Evolutionary conservation across 805 yeast genomes (phyloP).

Genomic region (Soucietia sequanensis): DNA sequence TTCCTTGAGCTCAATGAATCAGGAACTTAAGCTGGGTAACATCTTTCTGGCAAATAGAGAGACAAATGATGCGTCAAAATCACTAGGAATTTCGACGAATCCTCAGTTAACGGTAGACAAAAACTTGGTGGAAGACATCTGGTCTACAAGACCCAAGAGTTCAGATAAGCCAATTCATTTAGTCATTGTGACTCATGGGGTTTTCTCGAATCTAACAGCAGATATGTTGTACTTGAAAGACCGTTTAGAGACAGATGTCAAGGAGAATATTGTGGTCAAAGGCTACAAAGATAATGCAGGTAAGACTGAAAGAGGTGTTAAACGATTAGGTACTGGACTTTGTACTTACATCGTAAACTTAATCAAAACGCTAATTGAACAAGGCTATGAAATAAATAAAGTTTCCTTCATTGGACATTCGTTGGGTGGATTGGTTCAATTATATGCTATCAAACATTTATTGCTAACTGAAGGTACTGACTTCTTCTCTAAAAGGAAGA

Average conservation of each 20-base stretch:
- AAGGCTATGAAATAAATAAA: conserved; percentile 18
- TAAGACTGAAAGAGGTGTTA: conserved; percentile 40
- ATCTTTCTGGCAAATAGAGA: too few relatives aligned
- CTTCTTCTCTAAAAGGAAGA: conserved; percentile 24
- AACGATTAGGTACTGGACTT: conserved; percentile 32
- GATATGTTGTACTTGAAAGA: conserved; percentile 45
- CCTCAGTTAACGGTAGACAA: conserved; percentile 26
- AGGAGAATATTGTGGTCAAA: conserved; percentile 35
- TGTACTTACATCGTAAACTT: conserved; percentile 26
- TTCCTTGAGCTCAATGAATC: conserved; percentile 1
- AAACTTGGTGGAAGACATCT: conserved; percentile 27
- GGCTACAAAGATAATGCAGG: conserved; percentile 44
- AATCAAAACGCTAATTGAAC: conserved; percentile 19
- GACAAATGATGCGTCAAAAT: background rate
- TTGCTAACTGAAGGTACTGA: conserved; percentile 28
- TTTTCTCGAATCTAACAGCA: conserved; percentile 43
- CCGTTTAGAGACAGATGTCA: conserved; percentile 19
- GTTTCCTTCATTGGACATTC: conserved; percentile 46
- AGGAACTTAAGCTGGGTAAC: too few relatives aligned
- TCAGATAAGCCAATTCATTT: conserved; percentile 36
- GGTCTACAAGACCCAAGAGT: conserved; percentile 27
- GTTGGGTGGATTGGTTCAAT: conserved; percentile 42
- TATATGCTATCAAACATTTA: conserved; percentile 39
- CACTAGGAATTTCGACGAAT: conserved; percentile 12
- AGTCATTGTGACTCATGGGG: conserved; percentile 43